phyloP scores from a whole-genome alignment of 331 rosid species.

The Rhamnella rubrinervis region DNA sequence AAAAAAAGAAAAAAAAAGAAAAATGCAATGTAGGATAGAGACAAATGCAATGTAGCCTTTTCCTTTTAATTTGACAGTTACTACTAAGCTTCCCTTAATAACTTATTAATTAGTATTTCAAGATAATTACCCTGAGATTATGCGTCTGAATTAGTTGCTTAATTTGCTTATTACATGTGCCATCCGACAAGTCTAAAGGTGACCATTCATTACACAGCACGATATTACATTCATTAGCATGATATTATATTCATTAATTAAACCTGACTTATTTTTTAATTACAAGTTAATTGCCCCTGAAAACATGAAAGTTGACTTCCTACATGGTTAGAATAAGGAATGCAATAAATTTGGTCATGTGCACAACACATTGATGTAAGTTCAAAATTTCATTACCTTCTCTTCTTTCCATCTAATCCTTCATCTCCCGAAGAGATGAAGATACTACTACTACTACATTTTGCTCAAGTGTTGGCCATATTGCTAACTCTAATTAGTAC shows the following conservation, averaged over 20 bases:
- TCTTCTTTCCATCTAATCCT: conserved; percentile 6
- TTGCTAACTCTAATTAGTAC: conserved; percentile 16
- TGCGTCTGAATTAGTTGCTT: not conserved
- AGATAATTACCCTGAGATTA: too few relatives aligned
- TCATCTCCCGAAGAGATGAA: conserved; percentile 33
- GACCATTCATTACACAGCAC: too few relatives aligned
- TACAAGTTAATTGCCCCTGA: not conserved
- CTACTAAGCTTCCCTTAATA: too few relatives aligned
- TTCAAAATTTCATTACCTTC: not conserved
- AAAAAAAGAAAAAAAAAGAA: too few relatives aligned
- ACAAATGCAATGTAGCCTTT: too few relatives aligned
- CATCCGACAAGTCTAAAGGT: not conserved
- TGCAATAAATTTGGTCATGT: not conserved
- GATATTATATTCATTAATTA: too few relatives aligned
- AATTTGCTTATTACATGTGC: not conserved
- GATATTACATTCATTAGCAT: too few relatives aligned
- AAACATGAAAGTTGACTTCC: conserved; percentile 15
- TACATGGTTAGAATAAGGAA: not conserved
- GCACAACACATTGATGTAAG: not conserved
- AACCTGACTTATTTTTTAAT: not conserved
- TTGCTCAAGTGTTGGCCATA: not conserved
- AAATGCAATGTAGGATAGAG: too few relatives aligned
- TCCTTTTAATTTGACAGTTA: too few relatives aligned
- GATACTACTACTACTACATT: conserved; percentile 8
- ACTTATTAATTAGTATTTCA: too few relatives aligned